Base-by-base conservation (phyloP, 192 early-diverging fungal species). In the Entophlyctis helioformis region DNA sequence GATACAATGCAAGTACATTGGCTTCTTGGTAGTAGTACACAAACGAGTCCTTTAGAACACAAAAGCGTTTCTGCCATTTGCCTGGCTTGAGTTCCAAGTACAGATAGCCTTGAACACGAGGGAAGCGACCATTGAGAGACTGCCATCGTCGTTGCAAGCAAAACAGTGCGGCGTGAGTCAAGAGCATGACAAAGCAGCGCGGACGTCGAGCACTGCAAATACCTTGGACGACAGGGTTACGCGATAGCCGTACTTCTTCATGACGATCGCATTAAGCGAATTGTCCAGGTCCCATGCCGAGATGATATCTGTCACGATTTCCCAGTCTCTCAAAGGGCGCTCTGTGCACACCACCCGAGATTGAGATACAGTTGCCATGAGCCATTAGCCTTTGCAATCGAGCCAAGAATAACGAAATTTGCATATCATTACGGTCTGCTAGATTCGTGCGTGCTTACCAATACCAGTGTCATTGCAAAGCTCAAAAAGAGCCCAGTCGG, bases 401-500 rank as follows among this genome's bases (percentile, higher is more conserved):
- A 20, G 35, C 42, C 4, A 40, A 48, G 21, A 46, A 47, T 18
- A 23, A 6, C 24, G 24, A 40, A 27, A 44, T 44, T 15, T 33
- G n/a, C n/a, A n/a, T n/a, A n/a, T n/a, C n/a, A n/a, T n/a, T n/a
- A n/a, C n/a, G n/a, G n/a, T n/a, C n/a, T n/a, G n/a, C n/a, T n/a
- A n/a, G n/a, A n/a, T n/a, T n/a, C n/a, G n/a, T n/a, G 13, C 16
- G 35, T 39, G 28, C 48, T 56, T 66, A 73, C 74, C 76, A 37
- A 93, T 64, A 28, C 82, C 80, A 63, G 84, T 78, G 49, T 92
- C 77, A 50, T 85, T 84, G 25, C 83, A 78, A 28, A 91, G 66
- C 55, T 97, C 93, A 69, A 97, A 97, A 29, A 97, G 61, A 4
- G 87, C 83, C 89, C 89, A 96, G 13, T 71, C 62, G 1, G 51